These are phyloP conservation scores for Phaeosphaeriaceae sp. DNA, from an alignment of 2,329 filamentous ascomycete species.

Conservation along the genomic window DNA sequence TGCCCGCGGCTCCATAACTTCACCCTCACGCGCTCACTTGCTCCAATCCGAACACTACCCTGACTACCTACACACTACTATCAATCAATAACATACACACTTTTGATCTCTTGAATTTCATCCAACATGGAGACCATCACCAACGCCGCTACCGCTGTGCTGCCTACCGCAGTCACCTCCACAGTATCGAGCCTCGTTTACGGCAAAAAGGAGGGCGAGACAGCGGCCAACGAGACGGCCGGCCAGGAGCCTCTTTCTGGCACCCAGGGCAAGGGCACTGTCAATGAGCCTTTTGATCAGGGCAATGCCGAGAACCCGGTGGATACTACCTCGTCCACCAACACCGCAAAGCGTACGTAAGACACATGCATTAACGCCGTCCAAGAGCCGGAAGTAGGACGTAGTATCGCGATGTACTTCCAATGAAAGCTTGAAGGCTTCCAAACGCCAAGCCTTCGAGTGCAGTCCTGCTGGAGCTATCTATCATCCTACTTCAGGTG, in stretches of 20 bases:
- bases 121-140: conserved; percentile 48
- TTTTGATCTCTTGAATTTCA: background rate
- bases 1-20: conserved; percentile 12
- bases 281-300: conserved; percentile 78
- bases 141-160: conserved; percentile 38
- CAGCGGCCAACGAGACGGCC: conserved; percentile 48
- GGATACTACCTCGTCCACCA: conserved; percentile 7
- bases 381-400: too few species aligned
- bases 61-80: background rate
- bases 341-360: conserved; percentile 2
- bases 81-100: background rate
- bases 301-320: conserved; percentile 63
- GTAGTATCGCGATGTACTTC: too few species aligned
- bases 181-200: conserved; percentile 49
- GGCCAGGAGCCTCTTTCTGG: conserved; percentile 76
- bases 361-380: too few species aligned
- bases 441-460: too few species aligned
- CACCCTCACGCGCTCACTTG: conserved; percentile 11
- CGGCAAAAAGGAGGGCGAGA: conserved; percentile 36
- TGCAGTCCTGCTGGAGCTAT: too few species aligned
- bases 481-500: too few species aligned
- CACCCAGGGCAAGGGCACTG: conserved; percentile 69
- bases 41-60: background rate
- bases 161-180: conserved; percentile 25
- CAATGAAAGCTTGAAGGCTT: too few species aligned